Conservation (phyloP, 768 basidiomycete genomes). For the Hericium erinaceus region DNA sequence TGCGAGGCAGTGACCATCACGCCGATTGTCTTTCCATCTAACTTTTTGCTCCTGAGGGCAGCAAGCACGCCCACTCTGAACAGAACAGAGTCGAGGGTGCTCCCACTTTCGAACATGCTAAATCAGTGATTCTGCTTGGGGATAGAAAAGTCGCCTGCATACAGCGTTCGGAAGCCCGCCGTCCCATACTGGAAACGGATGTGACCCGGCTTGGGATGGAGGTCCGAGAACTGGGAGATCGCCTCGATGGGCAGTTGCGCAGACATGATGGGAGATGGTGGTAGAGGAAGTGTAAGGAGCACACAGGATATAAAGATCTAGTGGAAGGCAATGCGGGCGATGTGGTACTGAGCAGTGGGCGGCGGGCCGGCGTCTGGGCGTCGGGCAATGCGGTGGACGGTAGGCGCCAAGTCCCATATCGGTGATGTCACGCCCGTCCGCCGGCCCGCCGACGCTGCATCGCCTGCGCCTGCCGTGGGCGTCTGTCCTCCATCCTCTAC, state of each 20-base stretch:
- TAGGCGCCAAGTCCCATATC: too few species aligned
- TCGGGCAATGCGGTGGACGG: too few species aligned
- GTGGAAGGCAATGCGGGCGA: too few species aligned
- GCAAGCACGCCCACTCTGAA: constrained; percentile 91
- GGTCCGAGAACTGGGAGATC: constrained; percentile 42
- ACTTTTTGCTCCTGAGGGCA: constrained; percentile 79
- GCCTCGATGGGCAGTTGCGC: constrained; percentile 24
- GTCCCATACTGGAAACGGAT: constrained; percentile 84
- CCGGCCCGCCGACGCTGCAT: too few species aligned
- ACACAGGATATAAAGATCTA: too few species aligned
- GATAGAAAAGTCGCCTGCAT: constrained; percentile 23
- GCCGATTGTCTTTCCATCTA: constrained; percentile 88
- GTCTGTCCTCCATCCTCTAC: background rate
- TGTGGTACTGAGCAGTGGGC: too few species aligned
- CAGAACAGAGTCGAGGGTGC: constrained; percentile 77
- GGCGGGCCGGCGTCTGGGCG: too few species aligned
- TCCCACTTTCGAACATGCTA: constrained; percentile 37
- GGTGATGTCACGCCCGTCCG: too few species aligned
- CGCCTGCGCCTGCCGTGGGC: too few species aligned
- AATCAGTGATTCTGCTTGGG: background rate
- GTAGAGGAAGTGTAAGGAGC: too few species aligned
- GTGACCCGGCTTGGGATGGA: constrained; percentile 63
- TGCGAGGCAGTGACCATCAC: constrained; percentile 99
- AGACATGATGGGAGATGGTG: constrained; percentile 13
- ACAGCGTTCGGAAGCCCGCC: constrained; percentile 90